A percentile compares a stretch with the other conserved stretches of the same genome.
These are phyloP conservation scores for Cynanchum wilfordii DNA, from an alignment of 257 asterid genomes.

Conservation along the genomic window DNA sequence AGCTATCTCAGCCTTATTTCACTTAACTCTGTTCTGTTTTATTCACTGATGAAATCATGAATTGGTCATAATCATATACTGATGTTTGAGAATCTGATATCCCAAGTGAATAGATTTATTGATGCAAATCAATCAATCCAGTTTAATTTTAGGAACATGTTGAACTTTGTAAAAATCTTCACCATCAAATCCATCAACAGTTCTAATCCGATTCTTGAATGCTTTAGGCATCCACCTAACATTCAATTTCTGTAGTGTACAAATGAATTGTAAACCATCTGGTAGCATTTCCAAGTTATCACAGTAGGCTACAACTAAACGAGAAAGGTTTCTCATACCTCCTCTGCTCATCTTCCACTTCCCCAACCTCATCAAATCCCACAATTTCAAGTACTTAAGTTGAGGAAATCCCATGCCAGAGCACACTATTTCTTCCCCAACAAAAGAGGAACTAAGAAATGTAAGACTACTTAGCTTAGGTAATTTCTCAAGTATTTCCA, in stretches of 20 bases:
- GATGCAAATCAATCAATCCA: constrained; percentile 21
- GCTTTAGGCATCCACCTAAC: constrained; percentile 27
- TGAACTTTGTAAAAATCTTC: constrained; percentile 32
- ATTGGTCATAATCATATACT: too few species aligned
- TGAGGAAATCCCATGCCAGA: constrained; percentile 35
- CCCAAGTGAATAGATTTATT: too few species aligned
- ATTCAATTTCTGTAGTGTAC: constrained; percentile 34
- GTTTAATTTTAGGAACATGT: constrained; percentile 32
- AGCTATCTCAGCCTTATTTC: too few species aligned
- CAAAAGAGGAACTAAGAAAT: constrained; percentile 23
- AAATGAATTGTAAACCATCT: constrained; percentile 25
- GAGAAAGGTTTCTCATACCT: constrained; percentile 35
- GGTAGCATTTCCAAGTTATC: constrained; percentile 32
- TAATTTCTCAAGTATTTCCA: constrained; percentile 37
- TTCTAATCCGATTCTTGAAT: constrained; percentile 31
- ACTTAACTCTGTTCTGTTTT: too few species aligned
- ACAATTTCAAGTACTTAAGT: constrained; percentile 28
- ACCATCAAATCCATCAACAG: constrained; percentile 22
- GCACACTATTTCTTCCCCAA: constrained; percentile 33
- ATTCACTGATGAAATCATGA: too few species aligned
- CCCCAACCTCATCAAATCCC: constrained; percentile 29
- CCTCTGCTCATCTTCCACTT: constrained; percentile 27
- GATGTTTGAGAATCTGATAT: too few species aligned
- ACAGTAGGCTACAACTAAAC: constrained; percentile 27
- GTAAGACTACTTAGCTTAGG: constrained; percentile 34